Evolutionary conservation across 306 rosid species (phyloP), one percentile per base, ranked within the genome.

Genomic region (Geum urbanum): DNA sequence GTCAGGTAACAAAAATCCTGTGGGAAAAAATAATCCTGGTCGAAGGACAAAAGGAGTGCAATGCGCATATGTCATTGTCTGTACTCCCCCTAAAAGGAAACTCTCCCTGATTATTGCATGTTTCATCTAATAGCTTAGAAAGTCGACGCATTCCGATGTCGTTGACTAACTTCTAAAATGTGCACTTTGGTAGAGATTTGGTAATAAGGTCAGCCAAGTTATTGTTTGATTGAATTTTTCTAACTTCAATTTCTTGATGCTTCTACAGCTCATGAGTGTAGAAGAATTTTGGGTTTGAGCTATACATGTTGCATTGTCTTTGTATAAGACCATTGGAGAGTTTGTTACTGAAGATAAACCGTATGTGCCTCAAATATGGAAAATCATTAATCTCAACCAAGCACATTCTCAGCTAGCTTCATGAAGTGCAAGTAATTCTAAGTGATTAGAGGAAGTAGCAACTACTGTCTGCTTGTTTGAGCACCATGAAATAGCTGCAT

Each of bases 151-250:
- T n/a, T 20, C 65, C 53, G 18, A 40, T 40, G 3, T 11, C 20
- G 4, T 10, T 5, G 3, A 70, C 74, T 12, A 53, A 5, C 43
- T 39, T 70, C 2, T 20, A 9, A 20, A 69, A 70, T 2, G 65
- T 55, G 8, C 52, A 15, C 4, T 32, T 39, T 0, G 53, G 50
- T 12, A 70, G 19, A 40, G 53, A 24, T 41, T 70, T 70, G 12
- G 65, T 55, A 27, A 70, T 55, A 7, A 70, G 9, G 40, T 69
- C 51, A 14, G 37, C 49, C 6, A 69, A 22, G 50, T 69, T 69
- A 3, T 16, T 49, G 15, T 51, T 8, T 0, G 35, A 69, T 32
- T 5, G 15, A 16, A 69, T 39, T 37, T 53, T 10, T 6, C 18
- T 27, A 6, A 70, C 50, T 19, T 8, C n/a, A 9, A 70, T 70